These are phyloP conservation scores for Colletotrichum sp. DNA, from an alignment of 2,329 filamentous ascomycete genomes.

Conservation along the genomic window DNA sequence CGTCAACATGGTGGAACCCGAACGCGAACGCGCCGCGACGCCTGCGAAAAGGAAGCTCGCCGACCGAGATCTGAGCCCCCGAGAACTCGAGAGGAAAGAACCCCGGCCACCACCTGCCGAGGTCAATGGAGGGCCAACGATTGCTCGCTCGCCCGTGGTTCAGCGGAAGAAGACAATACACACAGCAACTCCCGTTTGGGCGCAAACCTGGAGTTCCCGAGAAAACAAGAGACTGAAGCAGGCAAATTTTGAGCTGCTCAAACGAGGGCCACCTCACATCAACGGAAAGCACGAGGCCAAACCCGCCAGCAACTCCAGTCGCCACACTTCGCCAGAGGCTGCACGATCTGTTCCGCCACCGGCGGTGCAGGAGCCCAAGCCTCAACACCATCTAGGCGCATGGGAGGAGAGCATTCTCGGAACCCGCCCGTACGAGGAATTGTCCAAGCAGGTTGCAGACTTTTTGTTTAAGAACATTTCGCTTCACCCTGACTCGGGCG, in stretches of 20 bases:
- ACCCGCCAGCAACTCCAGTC: constrained; percentile 38
- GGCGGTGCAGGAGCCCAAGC: constrained; percentile 25
- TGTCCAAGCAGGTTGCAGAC: constrained; percentile 79
- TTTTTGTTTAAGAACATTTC: constrained; percentile 79
- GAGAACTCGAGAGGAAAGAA: constrained; percentile 56
- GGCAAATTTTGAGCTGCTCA: constrained; percentile 52
- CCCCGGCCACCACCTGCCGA: constrained; percentile 55
- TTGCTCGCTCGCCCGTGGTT: constrained; percentile 26
- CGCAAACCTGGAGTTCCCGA: constrained; percentile 41
- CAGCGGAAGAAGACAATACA: constrained; percentile 46
- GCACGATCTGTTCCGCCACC: constrained; percentile 33
- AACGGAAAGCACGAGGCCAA: constrained; percentile 45
- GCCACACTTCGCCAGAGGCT: constrained; percentile 53
- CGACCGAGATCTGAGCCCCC: constrained; percentile 51
- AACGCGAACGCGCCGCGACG: constrained; percentile 38
- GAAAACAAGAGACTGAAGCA: constrained; percentile 42
- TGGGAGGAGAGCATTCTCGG: constrained; percentile 76
- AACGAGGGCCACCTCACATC: constrained; percentile 35
- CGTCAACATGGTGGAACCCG: constrained; percentile 30
- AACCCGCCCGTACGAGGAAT: constrained; percentile 73
- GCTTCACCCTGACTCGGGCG: constrained; percentile 66
- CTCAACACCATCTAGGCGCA: constrained; percentile 47
- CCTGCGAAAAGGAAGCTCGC: constrained; percentile 55
- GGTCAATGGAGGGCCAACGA: constrained; percentile 44
- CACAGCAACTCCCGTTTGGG: constrained; percentile 52